Evolutionary conservation across 495 filamentous ascomycete genomes (phyloP), one percentile per base, ranked within the genome.

Genomic region (Talaromyces thailandensis): DNA sequence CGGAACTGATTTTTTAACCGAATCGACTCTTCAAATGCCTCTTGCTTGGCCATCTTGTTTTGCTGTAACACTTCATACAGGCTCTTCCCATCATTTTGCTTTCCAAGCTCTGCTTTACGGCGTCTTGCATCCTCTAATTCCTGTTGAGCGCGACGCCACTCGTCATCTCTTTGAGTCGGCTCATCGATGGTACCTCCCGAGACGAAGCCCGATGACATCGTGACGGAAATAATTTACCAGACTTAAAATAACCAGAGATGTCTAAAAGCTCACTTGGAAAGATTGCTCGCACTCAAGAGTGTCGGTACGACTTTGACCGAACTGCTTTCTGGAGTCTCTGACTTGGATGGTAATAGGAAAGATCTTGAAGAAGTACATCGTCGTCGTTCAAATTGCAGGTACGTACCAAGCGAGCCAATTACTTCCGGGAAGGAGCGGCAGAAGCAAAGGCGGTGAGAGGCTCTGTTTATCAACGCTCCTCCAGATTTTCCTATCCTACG

Each of bases 11-110:
- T 96, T 73, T 88, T 89, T 52, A 98, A 73, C 63, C 87, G 84
- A 62, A 84, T 84, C 65, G 89, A 87, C 73, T 98, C 95, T 73
- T 96, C 93, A 73, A 97, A 96, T 57, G 91, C 92, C 68, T 96
- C 93, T 76, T 98, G 92, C 74, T 98, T 98, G 65, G 91, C 91
- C 70, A 89, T 92, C 85, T 98, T 98, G 71, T 98, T 98, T 61
- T 88, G 89, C 76, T 98, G 87, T 56, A 98, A 74, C 6, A 93
- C 84, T 55, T 96, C 94, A 71, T 79, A 98, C 40, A 98, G 79
- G 56, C 85, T 89, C 76, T 86, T 90, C 21, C 88, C 88, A 14
- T 75, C 81, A 53, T 82, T 75, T 63, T 85, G 82, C 55, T 76
- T 73, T 35, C 79, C 79, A 45, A 79, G 71, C 63, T 84, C 79